Base-by-base conservation (phyloP, 441 rosid species). In the Theobroma grandiflorum region DNA sequence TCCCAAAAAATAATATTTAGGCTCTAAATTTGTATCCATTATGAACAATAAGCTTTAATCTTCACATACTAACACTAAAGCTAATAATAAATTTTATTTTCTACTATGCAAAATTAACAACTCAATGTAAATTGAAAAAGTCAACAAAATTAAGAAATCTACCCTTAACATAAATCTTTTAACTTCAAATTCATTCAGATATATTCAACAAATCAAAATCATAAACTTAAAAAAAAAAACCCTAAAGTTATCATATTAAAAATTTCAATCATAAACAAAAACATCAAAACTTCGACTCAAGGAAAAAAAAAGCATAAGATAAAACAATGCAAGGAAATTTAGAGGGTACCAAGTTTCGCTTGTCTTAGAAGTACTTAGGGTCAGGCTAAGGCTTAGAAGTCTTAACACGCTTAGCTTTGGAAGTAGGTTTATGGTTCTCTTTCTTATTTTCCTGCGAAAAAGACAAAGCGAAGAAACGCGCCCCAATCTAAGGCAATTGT, bases 321-420 rank as follows among this genome's bases (percentile, higher is more conserved):
- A 33, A 70, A 31, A 47, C 66, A 57, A 67, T 50, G 18, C 15
- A 57, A 65, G 58, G 14, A 53, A 75, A 43, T 7, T 40, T 42
- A 61, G 68, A n/a, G 40, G 11, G 70, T 87, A 97, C 99, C 97
- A 97, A 81, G 89, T 90, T 93, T 18, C 98, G 98, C 83, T 87
- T 74, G 4, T 97, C 99, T 79, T 97, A 96, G 42, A 95, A 92
- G 88, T 85, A 95, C 87, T 94, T 89, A 35, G 93, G 89, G 80
- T 88, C 88, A 10, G 47, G 49, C 14, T 87, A 83, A 1, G 90
- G 90, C 66, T 89, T 90, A 37, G 88, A 75, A 8, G 83, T 84
- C 85, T 85, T 89, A 42, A 82, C 81, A 35, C 88, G 86, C 84
- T 90, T 92, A 82, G 94, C 91, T 73, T 79, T 86, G 20, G 89